Base-by-base conservation (phyloP, 73 alveolate genomes). In the Tetrahymena borealis region DNA sequence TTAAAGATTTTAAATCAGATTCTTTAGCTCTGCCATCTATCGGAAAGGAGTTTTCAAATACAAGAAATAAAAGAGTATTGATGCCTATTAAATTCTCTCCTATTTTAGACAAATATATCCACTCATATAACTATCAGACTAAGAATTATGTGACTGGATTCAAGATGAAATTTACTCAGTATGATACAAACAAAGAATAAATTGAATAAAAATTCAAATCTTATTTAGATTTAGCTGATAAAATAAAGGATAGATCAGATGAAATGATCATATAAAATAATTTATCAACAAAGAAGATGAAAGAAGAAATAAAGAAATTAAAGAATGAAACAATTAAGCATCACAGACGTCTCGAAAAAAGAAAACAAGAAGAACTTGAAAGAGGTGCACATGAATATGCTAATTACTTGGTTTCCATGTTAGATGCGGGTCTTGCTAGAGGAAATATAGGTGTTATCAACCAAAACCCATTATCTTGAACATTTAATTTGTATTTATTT, bases 371-470 rank as follows among this genome's bases (percentile, higher is more conserved):
- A 94, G 96, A 91, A 39, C 94, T 93, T 16, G 97, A 93, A 36
- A 94, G 95, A 41, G 96, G 96, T n/a, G 97, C 96, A n/a, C 94
- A 91, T 94, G 97, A 95, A 93, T 95, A 95, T 93, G 97, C 97
- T 1, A 95, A 95, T 91, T 91, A 95, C 37, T 85, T 93, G 40
- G 95, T 93, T 28, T 93, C 95, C 10, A 93, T 93, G 95, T 90
- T 93, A 93, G 91, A 93, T 40, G 95, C 95, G 10, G 95, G 95
- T 0, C 40, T 93, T 6, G 91, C 95, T 3, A 92, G 90, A 39
- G 95, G 93, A n/a, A 93, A 93, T 79, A 79, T 93, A 35, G 95
- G 95, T 85, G 95, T 93, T 35, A 79, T 90, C 31, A 93, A 93
- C 35, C 79, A 93, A 41, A 93, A 93, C 31, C 85, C 85, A 24